phyloP scores from a whole-genome alignment of 2,329 filamentous ascomycete species.

The Camillea tinctor region DNA sequence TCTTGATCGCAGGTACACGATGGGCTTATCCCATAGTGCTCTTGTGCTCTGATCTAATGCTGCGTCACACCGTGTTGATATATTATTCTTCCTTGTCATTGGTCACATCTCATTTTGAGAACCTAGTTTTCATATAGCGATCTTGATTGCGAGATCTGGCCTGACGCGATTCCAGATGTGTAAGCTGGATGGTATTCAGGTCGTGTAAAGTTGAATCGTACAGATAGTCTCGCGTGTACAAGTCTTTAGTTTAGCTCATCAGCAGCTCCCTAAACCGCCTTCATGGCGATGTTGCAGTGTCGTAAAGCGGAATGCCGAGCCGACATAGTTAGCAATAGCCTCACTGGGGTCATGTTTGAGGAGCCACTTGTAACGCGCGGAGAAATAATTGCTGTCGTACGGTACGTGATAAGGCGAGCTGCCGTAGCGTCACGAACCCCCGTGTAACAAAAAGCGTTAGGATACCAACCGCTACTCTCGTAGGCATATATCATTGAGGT shows the following conservation, averaged over 20 bases:
- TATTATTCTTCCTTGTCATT: conserved; percentile 6
- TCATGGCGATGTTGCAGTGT: neutral
- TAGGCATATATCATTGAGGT: too few species aligned
- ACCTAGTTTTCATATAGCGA: conserved; percentile 15
- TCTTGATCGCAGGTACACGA: neutral
- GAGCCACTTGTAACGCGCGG: conserved; percentile 4
- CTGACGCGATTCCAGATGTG: conserved; percentile 13
- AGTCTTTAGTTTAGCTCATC: neutral
- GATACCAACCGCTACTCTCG: conserved; percentile 5
- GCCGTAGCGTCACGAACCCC: conserved; percentile 12
- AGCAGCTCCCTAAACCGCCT: neutral
- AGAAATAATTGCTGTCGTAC: conserved; percentile 4
- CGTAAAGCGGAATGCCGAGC: neutral
- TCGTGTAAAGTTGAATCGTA: conserved; percentile 4
- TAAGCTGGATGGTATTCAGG: conserved; percentile 6
- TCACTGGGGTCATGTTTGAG: neutral
- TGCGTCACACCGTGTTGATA: conserved; percentile 3
- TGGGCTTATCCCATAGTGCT: neutral
- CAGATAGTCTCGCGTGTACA: neutral
- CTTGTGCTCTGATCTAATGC: neutral
- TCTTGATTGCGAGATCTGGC: conserved; percentile 10
- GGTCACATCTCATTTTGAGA: conserved; percentile 12
- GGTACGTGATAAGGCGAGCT: conserved; percentile 10
- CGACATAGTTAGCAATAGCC: neutral
- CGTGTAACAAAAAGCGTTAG: conserved; percentile 4